These are phyloP conservation scores for Picea sitchensis DNA, from an alignment of 75 land plant genomes.

Conservation along the genomic window DNA sequence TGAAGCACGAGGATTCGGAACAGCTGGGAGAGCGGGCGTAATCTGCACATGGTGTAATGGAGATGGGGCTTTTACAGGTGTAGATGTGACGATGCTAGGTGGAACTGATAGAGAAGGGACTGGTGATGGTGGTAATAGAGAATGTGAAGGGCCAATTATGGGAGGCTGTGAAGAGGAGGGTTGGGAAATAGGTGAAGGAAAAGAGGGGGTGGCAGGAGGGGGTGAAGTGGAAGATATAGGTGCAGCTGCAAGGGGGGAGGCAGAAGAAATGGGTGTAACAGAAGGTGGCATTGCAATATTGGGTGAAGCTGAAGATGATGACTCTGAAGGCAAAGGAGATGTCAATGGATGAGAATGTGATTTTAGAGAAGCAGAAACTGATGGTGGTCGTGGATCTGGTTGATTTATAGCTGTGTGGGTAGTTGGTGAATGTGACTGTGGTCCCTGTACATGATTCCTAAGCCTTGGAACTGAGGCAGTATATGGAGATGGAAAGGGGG, in stretches of 20 bases:
- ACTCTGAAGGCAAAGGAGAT: neutral
- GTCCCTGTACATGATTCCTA: neutral
- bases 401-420: slow-evolving; percentile 1
- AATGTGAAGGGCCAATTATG: neutral
- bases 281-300: neutral
- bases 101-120: neutral
- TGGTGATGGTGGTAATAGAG: slow-evolving; percentile 1
- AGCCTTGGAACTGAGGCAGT: neutral
- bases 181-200: neutral
- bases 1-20: neutral
- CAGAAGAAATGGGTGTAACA: neutral
- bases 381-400: neutral
- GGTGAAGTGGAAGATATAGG: slow-evolving; percentile 2
- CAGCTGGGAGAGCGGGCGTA: slow-evolving; percentile 1
- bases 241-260: neutral
- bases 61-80: neutral
- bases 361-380: neutral
- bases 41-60: neutral
- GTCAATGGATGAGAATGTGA: neutral
- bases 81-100: neutral
- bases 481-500: neutral
- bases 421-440: neutral
- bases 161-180: neutral
- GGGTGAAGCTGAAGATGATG: slow-evolving; percentile 1
- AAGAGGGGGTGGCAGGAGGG: neutral